Conservation (phyloP, 1,284 basidiomycete genomes). For the Papiliotrema fonsecae region DNA sequence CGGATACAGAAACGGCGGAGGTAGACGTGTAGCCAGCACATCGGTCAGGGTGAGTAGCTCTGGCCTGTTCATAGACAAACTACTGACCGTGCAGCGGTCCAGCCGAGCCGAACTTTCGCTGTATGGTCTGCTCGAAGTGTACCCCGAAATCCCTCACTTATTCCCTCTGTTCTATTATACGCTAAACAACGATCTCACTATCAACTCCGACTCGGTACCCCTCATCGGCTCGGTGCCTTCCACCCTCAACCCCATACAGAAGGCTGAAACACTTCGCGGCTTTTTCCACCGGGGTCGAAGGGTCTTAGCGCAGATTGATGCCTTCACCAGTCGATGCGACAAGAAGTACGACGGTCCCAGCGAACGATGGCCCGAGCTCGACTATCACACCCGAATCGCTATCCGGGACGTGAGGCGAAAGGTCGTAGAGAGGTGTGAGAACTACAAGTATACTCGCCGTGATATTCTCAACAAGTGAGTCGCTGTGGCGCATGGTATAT, state of each 20-base stretch:
- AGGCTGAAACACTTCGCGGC: slow-evolving; percentile 32
- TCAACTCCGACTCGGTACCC: slow-evolving; percentile 43
- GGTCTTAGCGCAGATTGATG: slow-evolving; percentile 42
- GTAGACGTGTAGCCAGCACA: slow-evolving; percentile 12
- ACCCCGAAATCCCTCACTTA: slow-evolving; percentile 31
- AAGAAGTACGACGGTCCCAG: slow-evolving; percentile 39
- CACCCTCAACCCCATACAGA: slow-evolving; percentile 30
- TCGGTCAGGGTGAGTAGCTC: too few species aligned
- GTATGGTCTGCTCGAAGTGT: slow-evolving; percentile 33
- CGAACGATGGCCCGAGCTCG: slow-evolving; percentile 36
- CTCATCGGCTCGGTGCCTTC: slow-evolving; percentile 45
- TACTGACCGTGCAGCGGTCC: too few species aligned
- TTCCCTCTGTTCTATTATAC: slow-evolving; percentile 48
- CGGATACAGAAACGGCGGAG: slow-evolving; percentile 9
- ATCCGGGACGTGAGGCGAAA: slow-evolving; percentile 44
- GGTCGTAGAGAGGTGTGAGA: slow-evolving; percentile 47
- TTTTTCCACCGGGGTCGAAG: slow-evolving; percentile 43
- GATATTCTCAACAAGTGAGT: slow-evolving; percentile 47
- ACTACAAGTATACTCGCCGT: slow-evolving; percentile 49
- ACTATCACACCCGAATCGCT: slow-evolving; percentile 34
- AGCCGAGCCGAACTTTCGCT: slow-evolving; percentile 27
- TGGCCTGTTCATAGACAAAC: too few species aligned
- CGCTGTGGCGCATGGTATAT: not conserved
- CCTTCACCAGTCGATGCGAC: slow-evolving; percentile 42
- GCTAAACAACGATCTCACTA: slow-evolving; percentile 38